Evolutionary conservation across 441 rosid species (phyloP), one percentile per base, ranked within the genome.

Genomic region (Kokia cookei): DNA sequence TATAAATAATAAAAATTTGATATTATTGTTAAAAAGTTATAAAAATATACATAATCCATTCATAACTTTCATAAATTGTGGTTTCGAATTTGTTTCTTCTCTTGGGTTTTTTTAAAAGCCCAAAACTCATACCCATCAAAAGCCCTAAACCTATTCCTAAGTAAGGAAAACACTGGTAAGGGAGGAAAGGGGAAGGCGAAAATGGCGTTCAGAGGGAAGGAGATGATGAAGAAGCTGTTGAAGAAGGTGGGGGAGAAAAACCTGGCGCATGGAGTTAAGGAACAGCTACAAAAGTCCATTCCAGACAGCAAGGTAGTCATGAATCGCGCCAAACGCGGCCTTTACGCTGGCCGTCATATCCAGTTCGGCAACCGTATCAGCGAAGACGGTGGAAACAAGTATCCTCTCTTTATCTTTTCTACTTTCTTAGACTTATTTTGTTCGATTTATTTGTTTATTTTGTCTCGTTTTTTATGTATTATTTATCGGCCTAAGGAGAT

Each of bases 301-400:
- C 99, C 98, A 2, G 88, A 93, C 75, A 65, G 81, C 80, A 87
- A 88, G 83, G 70, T 96, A 77, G 87, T 93, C 60, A 96, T 93
- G 98, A 82, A 84, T 59, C 86, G 97, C 61, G 97, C 98, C 82
- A 86, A 93, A 65, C 95, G 97, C 55, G 98, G 99, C 53, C 86
- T 96, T 54, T 96, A 69, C 84, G 98, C 99, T 9, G 97, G 97
- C 65, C 94, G 93, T 64, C 99, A 93, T 79, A 92, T 96, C 82
- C 97, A 88, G 73, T 96, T 88, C 82, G 99, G 98, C 27, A 92
- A 93, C 75, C 88, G 84, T 2, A 76, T 93, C 77, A 95, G 99
- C 76, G 97, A 95, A 83, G 93, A 95, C 77, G 99, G 99, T 63
- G 98, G 98, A 70, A 96, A 96, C 90, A 96, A 92, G 98, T 96